A percentile compares a stretch with the other conserved stretches of the same genome.
phyloP scores from a whole-genome alignment of 345 rosid genomes.

The Ceriops zippeliana region DNA sequence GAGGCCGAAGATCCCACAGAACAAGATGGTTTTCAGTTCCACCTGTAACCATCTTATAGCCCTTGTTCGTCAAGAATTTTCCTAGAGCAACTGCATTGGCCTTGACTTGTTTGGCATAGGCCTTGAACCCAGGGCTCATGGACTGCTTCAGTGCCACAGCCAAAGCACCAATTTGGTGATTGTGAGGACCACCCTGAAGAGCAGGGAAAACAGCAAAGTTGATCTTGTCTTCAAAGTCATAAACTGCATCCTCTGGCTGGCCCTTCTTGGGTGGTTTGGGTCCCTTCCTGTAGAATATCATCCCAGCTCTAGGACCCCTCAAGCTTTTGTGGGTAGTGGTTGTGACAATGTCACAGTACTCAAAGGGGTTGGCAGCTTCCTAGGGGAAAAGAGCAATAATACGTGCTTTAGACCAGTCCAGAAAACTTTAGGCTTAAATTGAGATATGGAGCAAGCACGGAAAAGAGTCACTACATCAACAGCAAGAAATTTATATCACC shows the following conservation, averaged over 20 bases:
- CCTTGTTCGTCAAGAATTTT: conserved; percentile 69
- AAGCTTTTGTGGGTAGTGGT: conserved; percentile 99
- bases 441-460: not conserved
- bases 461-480: too few species aligned
- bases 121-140: conserved; percentile 79
- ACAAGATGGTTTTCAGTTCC: conserved; percentile 99
- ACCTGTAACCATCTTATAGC: conserved; percentile 80
- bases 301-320: conserved; percentile 99
- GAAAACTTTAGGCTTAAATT: not conserved
- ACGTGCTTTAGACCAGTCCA: not conserved
- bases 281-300: conserved; percentile 98
- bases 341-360: conserved; percentile 93
- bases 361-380: conserved; percentile 98
- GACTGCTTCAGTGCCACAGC: conserved; percentile 98
- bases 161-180: conserved; percentile 98
- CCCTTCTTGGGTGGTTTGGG: conserved; percentile 99
- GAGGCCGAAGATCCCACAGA: conserved; percentile 99
- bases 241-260: conserved; percentile 84
- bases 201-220: conserved; percentile 98
- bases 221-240: conserved; percentile 96
- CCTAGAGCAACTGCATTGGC: conserved; percentile 97
- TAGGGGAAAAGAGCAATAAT: conserved; percentile 20
- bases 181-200: conserved; percentile 99
- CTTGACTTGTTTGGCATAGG: conserved; percentile 94
- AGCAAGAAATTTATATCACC: too few species aligned